Conservation (phyloP, 2,329 filamentous ascomycete species). For the Rutstroemia sp. region DNA sequence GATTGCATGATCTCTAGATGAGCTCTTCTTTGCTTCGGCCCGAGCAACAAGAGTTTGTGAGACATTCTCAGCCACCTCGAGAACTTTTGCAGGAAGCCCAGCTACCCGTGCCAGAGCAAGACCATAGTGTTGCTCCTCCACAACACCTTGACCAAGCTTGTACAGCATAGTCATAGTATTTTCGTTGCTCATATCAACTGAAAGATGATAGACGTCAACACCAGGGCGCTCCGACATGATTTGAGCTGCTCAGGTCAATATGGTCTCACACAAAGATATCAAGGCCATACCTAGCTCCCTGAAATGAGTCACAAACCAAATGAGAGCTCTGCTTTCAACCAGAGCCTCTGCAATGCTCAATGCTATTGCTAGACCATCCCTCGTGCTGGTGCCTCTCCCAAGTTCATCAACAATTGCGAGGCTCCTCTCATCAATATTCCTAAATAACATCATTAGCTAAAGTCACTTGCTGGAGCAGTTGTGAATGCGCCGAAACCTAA, state of each 20-base stretch:
- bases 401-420: conserved; percentile 87
- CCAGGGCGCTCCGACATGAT: conserved; percentile 69
- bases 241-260: conserved; percentile 40
- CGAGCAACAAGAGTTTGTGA: conserved; percentile 53
- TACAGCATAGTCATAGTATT: conserved; percentile 81
- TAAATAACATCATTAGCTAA: conserved; percentile 18
- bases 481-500: conserved; percentile 40
- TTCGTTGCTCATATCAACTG: conserved; percentile 53
- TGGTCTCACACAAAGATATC: neutral
- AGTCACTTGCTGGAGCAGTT: neutral
- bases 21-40: conserved; percentile 49
- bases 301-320: conserved; percentile 96
- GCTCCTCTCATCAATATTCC: conserved; percentile 69
- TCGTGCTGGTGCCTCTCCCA: conserved; percentile 80
- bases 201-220: conserved; percentile 76
- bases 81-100: conserved; percentile 60
- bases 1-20: conserved; percentile 49
- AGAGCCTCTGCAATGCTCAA: conserved; percentile 85
- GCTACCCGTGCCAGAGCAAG: conserved; percentile 71
- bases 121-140: conserved; percentile 71
- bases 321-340: conserved; percentile 66
- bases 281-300: conserved; percentile 53
- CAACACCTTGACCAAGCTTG: conserved; percentile 65
- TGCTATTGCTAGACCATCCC: conserved; percentile 83
- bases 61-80: conserved; percentile 61